These are phyloP conservation scores for Epichloe baconii DNA, from an alignment of 2,329 filamentous ascomycete species.

Conservation along the genomic window DNA sequence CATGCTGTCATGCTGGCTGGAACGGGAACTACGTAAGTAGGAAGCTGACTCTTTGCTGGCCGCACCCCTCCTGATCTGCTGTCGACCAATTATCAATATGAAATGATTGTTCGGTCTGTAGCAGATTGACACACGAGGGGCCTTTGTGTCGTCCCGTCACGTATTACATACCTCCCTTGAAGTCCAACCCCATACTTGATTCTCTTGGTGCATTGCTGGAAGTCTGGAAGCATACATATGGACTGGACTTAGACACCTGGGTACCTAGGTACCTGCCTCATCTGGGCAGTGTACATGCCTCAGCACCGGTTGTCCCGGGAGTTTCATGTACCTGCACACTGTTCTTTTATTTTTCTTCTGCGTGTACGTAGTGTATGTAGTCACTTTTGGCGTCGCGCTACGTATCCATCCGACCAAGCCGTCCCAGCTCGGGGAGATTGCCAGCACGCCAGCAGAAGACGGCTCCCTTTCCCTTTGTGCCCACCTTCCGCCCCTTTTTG, in stretches of 20 bases:
- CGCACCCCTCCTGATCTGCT: not conserved
- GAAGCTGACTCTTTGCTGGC: not conserved
- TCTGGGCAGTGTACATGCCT: too few relatives aligned
- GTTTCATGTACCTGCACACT: too few relatives aligned
- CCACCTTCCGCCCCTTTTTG: not conserved
- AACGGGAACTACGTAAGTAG: not conserved
- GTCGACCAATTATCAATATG: not conserved
- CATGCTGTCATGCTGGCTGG: not conserved
- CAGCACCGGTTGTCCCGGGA: too few relatives aligned
- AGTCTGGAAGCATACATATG: too few relatives aligned
- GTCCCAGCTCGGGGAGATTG: not conserved
- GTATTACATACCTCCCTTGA: not conserved
- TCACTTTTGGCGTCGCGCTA: not conserved
- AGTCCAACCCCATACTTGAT: too few relatives aligned
- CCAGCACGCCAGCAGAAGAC: not conserved
- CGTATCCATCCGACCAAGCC: conserved; percentile 1
- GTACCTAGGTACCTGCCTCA: too few relatives aligned
- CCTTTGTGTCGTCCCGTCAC: not conserved
- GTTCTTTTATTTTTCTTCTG: not conserved
- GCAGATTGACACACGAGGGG: not conserved
- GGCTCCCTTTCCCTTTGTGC: not conserved
- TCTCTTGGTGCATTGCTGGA: too few relatives aligned
- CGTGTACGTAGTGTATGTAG: too few relatives aligned
- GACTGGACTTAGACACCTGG: too few relatives aligned
- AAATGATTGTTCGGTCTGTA: not conserved